Conservation (phyloP, 768 basidiomycete genomes). For the Amyloporia xantha region DNA sequence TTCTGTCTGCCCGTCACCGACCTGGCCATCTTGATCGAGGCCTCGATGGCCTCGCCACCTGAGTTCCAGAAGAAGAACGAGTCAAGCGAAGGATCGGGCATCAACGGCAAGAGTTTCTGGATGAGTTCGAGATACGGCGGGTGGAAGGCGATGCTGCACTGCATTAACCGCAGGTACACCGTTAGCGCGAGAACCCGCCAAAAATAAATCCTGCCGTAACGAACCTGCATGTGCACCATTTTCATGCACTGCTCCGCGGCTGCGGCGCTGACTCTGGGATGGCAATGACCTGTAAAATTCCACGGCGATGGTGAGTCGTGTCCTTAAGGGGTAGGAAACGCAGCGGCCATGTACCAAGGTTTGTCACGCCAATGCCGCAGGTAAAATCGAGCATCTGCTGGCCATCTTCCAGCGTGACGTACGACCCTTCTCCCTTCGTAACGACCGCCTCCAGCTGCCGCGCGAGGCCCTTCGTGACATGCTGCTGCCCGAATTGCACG, state of each 20-base stretch:
- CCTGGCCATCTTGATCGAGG: slow-evolving; percentile 82
- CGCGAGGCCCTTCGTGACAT: slow-evolving; percentile 40
- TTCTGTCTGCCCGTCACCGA: slow-evolving; percentile 74
- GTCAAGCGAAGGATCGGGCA: slow-evolving; percentile 88
- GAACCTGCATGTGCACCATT: slow-evolving; percentile 73
- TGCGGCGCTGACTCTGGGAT: slow-evolving; percentile 79
- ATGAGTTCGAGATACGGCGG: slow-evolving; percentile 84
- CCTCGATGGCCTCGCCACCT: slow-evolving; percentile 90
- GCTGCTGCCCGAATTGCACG: slow-evolving; percentile 33
- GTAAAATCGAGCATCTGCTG: slow-evolving; percentile 78
- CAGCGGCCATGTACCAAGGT: too few species aligned
- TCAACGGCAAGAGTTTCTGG: slow-evolving; percentile 74
- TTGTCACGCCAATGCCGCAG: slow-evolving; percentile 82
- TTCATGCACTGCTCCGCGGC: slow-evolving; percentile 85
- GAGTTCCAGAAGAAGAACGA: slow-evolving; percentile 99
- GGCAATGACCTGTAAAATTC: slow-evolving; percentile 73
- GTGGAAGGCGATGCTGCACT: slow-evolving; percentile 89
- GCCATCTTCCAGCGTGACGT: slow-evolving; percentile 68
- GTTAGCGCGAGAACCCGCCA: neutral
- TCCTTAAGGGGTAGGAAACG: too few species aligned
- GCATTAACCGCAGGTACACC: too few species aligned
- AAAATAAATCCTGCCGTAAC: slow-evolving; percentile 4
- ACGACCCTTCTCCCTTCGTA: slow-evolving; percentile 64
- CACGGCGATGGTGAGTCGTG: neutral
- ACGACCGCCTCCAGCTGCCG: slow-evolving; percentile 48